Percentiles rank a stretch among this genome's conserved stretches.
phyloP scores from a whole-genome alignment of 768 basidiomycete species.

The Termitomyces eurrhizus region DNA sequence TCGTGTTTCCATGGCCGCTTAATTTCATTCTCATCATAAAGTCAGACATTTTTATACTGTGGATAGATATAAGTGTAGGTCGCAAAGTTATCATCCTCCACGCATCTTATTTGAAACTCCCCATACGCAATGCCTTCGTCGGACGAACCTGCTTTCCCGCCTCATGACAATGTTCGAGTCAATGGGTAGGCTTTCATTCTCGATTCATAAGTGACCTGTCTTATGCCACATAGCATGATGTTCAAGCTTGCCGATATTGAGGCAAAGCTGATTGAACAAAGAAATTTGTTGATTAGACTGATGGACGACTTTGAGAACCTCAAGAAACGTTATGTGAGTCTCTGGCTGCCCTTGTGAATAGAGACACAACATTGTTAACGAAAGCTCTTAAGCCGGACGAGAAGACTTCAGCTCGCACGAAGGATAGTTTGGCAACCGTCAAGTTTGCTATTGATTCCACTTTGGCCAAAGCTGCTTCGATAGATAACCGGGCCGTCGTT shows the following conservation, averaged over 20 bases:
- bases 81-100: background rate
- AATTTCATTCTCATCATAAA: background rate
- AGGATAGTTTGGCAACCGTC: slow-evolving; percentile 1
- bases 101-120: background rate
- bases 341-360: background rate
- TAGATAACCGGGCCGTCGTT: background rate
- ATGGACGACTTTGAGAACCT: slow-evolving; percentile 1
- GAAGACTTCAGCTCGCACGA: slow-evolving; percentile 1
- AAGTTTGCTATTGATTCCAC: slow-evolving; percentile 3
- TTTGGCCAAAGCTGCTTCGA: slow-evolving; percentile 5
- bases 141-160: slow-evolving; percentile 4
- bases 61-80: background rate
- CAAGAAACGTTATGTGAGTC: slow-evolving; percentile 6
- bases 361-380: background rate
- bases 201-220: no score
- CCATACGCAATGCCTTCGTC: slow-evolving; percentile 1
- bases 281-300: background rate
- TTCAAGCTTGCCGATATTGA: slow-evolving; percentile 6
- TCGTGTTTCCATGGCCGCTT: background rate
- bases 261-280: slow-evolving; percentile 6
- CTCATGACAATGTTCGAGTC: slow-evolving; percentile 1
- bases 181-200: background rate
- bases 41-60: background rate
- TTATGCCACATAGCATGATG: background rate
- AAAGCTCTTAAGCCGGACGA: background rate